Evolutionary conservation across 208 protist species (phyloP).

Genomic region (Crithidia bombi): DNA sequence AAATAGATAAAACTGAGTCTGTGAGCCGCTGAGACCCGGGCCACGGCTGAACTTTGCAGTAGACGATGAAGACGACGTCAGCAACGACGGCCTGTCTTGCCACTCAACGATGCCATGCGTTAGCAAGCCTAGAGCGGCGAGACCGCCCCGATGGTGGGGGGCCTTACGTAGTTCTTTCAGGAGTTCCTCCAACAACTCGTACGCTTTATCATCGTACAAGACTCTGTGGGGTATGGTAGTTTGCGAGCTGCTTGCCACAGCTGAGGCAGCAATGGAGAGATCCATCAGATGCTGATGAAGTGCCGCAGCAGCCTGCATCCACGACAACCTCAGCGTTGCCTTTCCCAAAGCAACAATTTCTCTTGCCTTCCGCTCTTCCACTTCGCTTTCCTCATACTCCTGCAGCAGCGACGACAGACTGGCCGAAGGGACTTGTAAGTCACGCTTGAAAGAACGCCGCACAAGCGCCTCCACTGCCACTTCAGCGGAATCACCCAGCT

Average conservation of each 20-base stretch:
- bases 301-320: constrained; percentile 22
- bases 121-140: constrained; percentile 25
- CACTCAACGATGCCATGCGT: constrained; percentile 19
- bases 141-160: constrained; percentile 8
- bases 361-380: constrained; percentile 59
- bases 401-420: constrained; percentile 38
- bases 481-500: constrained; percentile 21
- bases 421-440: constrained; percentile 49
- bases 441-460: constrained; percentile 73
- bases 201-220: constrained; percentile 9
- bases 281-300: constrained; percentile 8
- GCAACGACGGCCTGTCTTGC: constrained; percentile 7
- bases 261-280: neutral
- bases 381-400: constrained; percentile 70
- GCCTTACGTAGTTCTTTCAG: constrained; percentile 8
- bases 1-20: constrained; percentile 55
- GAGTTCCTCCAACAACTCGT: constrained; percentile 26
- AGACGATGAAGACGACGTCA: constrained; percentile 35
- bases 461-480: constrained; percentile 49
- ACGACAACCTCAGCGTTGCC: constrained; percentile 21
- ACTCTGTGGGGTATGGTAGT: too few species aligned
- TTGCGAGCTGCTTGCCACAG: neutral
- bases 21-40: constrained; percentile 48
- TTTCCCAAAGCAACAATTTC: constrained; percentile 38
- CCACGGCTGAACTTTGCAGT: constrained; percentile 27